These are phyloP conservation scores for Apiotrichum montevideense DNA, from an alignment of 1,284 basidiomycete genomes.

Conservation along the genomic window DNA sequence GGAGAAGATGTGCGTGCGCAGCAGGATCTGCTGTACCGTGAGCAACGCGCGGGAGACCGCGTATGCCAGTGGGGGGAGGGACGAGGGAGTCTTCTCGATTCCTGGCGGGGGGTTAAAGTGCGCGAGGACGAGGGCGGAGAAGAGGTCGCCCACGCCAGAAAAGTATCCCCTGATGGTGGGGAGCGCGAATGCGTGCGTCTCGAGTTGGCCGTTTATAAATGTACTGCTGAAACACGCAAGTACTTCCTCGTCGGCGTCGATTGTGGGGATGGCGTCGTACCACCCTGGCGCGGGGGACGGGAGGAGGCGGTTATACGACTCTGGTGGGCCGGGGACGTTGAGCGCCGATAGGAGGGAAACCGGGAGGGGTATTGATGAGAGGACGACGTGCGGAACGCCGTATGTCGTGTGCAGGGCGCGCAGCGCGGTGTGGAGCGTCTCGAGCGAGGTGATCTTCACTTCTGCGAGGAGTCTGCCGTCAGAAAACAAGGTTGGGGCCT, in stretches of 20 bases:
- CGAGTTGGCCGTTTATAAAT: constrained; percentile 26
- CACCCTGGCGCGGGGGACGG: constrained; percentile 26
- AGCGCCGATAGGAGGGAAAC: constrained; percentile 28
- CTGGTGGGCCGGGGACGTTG: constrained; percentile 36
- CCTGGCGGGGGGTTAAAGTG: constrained; percentile 56
- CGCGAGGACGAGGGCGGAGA: constrained; percentile 85
- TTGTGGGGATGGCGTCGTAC: constrained; percentile 29
- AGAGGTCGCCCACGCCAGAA: constrained; percentile 93
- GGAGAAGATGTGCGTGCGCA: constrained; percentile 58
- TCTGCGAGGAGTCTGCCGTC: constrained; percentile 64
- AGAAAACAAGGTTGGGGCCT: not conserved
- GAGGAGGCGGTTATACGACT: constrained; percentile 32
- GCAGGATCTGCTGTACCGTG: constrained; percentile 78
- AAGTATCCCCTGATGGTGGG: constrained; percentile 86
- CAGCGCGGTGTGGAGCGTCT: constrained; percentile 64
- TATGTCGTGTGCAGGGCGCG: constrained; percentile 66
- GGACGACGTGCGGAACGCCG: constrained; percentile 76
- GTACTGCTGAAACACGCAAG: constrained; percentile 65
- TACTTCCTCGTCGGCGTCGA: constrained; percentile 46
- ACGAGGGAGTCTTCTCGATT: no score
- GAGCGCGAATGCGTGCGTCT: constrained; percentile 63
- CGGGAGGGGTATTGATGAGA: constrained; percentile 69
- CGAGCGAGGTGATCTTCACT: constrained; percentile 59
- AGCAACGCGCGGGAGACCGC: constrained; percentile 67
- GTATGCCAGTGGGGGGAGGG: constrained; percentile 49